These are phyloP conservation scores for Talaromyces islandicus DNA, from an alignment of 2,329 filamentous ascomycete species.

Conservation along the genomic window DNA sequence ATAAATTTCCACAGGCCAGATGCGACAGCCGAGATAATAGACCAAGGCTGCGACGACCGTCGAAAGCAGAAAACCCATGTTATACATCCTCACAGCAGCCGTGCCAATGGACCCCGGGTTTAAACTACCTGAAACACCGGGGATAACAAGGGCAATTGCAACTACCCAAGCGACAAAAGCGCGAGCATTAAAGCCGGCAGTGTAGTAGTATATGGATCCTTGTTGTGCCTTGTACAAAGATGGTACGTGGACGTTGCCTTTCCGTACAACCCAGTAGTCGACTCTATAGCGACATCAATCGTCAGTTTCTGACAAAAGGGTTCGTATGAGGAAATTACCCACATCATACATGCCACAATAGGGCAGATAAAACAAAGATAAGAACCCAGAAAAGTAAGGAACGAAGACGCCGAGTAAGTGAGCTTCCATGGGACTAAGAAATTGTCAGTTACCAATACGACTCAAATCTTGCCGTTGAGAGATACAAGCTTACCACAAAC, in stretches of 20 bases:
- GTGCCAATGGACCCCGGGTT: background rate
- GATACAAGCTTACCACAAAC: conserved; percentile 1
- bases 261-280: conserved; percentile 6
- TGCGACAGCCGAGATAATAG: conserved; percentile 2
- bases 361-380: conserved; percentile 10
- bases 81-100: conserved; percentile 4
- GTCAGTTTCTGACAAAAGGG: too few relatives aligned
- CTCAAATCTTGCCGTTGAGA: background rate
- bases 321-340: background rate
- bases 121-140: background rate
- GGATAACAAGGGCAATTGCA: conserved; percentile 3
- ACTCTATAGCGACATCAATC: background rate
- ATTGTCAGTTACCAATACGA: background rate
- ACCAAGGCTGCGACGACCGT: background rate
- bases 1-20: conserved; percentile 4
- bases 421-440: conserved; percentile 6
- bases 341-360: conserved; percentile 8
- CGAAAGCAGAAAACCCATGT: conserved; percentile 6
- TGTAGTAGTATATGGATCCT: conserved; percentile 4
- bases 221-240: background rate
- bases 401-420: conserved; percentile 1
- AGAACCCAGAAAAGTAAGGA: conserved; percentile 6
- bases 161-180: conserved; percentile 2
- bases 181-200: conserved; percentile 1
- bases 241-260: conserved; percentile 6